phyloP scores from a whole-genome alignment of 1,139 yeast species.

The Geotrichum phurueaensis region DNA sequence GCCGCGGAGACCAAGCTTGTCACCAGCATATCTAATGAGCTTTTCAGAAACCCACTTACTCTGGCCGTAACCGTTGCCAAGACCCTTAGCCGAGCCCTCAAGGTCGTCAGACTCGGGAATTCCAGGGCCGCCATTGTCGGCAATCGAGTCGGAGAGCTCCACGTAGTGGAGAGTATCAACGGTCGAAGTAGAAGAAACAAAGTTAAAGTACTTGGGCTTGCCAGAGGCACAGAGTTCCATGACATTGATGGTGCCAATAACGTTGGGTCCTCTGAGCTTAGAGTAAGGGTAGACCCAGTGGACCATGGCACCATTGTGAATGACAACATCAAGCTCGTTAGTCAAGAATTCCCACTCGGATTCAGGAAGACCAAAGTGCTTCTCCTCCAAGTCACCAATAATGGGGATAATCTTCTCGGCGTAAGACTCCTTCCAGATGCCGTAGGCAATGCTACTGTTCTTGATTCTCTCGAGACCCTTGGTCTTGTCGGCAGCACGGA shows the following conservation, averaged over 20 bases:
- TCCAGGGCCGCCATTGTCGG: constrained; percentile 63
- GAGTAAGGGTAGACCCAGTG: constrained; percentile 98
- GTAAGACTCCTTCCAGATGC: constrained; percentile 72
- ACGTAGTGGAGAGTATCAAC: constrained; percentile 80
- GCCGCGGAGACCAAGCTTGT: constrained; percentile 70
- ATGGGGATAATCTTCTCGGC: constrained; percentile 58
- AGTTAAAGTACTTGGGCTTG: constrained; percentile 77
- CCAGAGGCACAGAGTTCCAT: constrained; percentile 72
- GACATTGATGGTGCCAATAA: constrained; percentile 77
- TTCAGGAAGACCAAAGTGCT: constrained; percentile 63
- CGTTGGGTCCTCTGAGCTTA: constrained; percentile 88
- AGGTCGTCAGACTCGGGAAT: constrained; percentile 77
- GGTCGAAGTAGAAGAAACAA: constrained; percentile 93
- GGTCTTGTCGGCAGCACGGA: constrained; percentile 66
- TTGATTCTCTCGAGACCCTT: constrained; percentile 72
- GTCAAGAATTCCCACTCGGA: constrained; percentile 54
- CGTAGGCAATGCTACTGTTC: constrained; percentile 76
- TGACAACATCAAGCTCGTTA: constrained; percentile 64
- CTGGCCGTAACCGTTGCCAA: constrained; percentile 94
- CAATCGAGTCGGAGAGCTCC: constrained; percentile 63
- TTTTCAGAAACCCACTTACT: constrained; percentile 97
- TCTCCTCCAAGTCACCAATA: constrained; percentile 71
- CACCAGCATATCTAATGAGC: constrained; percentile 80
- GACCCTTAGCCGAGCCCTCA: constrained; percentile 70
- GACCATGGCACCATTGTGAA: constrained; percentile 96